phyloP scores from a whole-genome alignment of 306 rosid genomes.

The Cucumis sativus region DNA sequence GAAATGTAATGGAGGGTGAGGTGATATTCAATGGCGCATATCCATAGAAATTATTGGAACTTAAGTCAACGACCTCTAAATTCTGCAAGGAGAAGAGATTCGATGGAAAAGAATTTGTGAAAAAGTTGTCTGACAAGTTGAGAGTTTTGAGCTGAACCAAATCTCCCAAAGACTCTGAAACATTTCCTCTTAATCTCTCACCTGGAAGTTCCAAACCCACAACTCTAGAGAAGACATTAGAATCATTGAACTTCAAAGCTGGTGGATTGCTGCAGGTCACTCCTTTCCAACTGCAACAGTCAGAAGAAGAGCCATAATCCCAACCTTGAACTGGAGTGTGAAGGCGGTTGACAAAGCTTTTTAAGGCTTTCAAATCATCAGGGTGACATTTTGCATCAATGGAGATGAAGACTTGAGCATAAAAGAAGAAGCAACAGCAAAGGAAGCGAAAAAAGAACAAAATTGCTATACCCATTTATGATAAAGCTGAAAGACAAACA shows the following conservation, averaged over 20 bases:
- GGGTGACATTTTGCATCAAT: not conserved
- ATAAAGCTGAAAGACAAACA: not conserved
- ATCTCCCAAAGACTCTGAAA: slow-evolving; percentile 21
- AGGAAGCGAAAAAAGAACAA: not conserved
- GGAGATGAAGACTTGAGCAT: not conserved
- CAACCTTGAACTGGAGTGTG: not conserved
- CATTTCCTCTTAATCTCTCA: slow-evolving; percentile 14
- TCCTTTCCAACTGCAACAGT: slow-evolving; percentile 36
- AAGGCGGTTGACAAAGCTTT: not conserved
- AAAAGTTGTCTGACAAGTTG: slow-evolving; percentile 29
- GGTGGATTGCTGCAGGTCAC: slow-evolving; percentile 17
- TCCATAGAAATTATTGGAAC: slow-evolving; percentile 23
- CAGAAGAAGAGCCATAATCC: not conserved
- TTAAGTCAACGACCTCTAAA: slow-evolving; percentile 24
- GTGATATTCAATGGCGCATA: not conserved
- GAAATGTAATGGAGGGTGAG: too few species aligned
- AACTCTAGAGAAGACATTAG: slow-evolving; percentile 20
- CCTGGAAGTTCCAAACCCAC: slow-evolving; percentile 20
- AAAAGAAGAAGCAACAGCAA: not conserved
- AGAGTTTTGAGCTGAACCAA: slow-evolving; percentile 27
- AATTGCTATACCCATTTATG: not conserved
- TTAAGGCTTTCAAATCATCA: slow-evolving; percentile 1
- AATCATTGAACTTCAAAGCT: not conserved
- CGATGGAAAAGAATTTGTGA: slow-evolving; percentile 17
- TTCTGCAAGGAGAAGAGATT: slow-evolving; percentile 19